A percentile compares a stretch with the other conserved stretches of the same genome.
These are phyloP conservation scores for Lasiodiplodia hormozganensis DNA, from an alignment of 2,329 filamentous ascomycete species.

Conservation along the genomic window DNA sequence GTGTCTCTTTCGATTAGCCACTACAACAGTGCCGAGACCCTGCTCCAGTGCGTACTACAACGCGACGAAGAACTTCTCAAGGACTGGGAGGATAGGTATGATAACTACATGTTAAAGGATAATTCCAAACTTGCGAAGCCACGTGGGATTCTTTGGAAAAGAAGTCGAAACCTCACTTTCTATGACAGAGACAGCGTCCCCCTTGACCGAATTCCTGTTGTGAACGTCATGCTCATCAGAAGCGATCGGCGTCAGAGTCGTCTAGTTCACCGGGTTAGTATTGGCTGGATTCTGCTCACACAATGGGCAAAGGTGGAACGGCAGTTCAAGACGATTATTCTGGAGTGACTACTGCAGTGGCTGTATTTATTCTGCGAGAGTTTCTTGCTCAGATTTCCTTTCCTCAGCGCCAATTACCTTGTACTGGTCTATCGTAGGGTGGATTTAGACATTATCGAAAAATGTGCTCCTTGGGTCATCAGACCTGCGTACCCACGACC, in stretches of 20 bases:
- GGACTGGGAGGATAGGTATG: too few relatives aligned
- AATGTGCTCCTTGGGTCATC: too few relatives aligned
- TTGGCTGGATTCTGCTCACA: slow-evolving; percentile 7
- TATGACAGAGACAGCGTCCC: neutral
- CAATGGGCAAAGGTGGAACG: neutral
- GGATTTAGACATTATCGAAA: too few relatives aligned
- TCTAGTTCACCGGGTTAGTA: neutral
- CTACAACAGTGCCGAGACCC: too few relatives aligned
- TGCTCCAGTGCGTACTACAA: too few relatives aligned
- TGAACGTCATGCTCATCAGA: slow-evolving; percentile 10
- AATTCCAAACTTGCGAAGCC: neutral
- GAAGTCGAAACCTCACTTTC: neutral
- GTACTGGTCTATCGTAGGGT: too few relatives aligned
- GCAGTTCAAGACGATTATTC: neutral
- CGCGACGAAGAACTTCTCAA: too few relatives aligned
- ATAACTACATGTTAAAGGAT: neutral
- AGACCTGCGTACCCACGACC: too few relatives aligned
- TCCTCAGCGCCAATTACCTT: too few relatives aligned
- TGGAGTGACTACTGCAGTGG: neutral
- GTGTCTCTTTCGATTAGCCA: too few relatives aligned
- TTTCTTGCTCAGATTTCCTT: too few relatives aligned
- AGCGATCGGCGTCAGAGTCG: neutral
- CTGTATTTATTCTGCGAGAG: too few relatives aligned
- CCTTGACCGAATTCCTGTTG: slow-evolving; percentile 3
- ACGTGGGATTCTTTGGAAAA: neutral